Evolutionary conservation across 2,329 filamentous ascomycete genomes (phyloP).

Genomic region (Aspergillus aculeatus): DNA sequence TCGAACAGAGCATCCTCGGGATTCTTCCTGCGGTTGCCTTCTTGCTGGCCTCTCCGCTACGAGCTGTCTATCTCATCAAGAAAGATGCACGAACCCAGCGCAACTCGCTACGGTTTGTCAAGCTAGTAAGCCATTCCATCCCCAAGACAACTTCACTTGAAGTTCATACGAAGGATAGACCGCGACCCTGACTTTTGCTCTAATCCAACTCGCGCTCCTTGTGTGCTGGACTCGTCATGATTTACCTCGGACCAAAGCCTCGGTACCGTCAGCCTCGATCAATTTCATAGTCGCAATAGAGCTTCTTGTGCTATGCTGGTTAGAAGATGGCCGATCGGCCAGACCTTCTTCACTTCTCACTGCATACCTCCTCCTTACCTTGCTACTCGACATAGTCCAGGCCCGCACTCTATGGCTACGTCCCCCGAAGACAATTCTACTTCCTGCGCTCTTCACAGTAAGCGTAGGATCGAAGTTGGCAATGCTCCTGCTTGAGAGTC

Average conservation of each 20-base stretch:
- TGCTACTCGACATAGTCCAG: conserved; percentile 42
- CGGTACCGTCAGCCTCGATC: conserved; percentile 6
- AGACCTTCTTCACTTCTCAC: conserved; percentile 27
- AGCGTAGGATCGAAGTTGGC: neutral
- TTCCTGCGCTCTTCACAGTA: conserved; percentile 36
- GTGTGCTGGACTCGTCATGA: conserved; percentile 2
- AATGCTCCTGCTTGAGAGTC: neutral
- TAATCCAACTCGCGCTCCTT: conserved; percentile 14
- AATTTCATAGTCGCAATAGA: conserved; percentile 5
- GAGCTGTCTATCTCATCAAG: neutral
- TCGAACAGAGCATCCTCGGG: conserved; percentile 30
- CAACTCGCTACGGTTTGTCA: neutral
- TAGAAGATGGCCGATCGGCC: conserved; percentile 23
- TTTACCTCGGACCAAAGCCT: neutral
- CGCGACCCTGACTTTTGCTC: neutral
- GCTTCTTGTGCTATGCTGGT: conserved; percentile 9
- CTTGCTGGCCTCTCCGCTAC: neutral
- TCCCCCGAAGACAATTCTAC: conserved; percentile 13
- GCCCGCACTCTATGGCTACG: conserved; percentile 39
- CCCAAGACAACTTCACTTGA: neutral
- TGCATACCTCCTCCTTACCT: conserved; percentile 44
- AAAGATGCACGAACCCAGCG: neutral
- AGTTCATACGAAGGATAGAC: neutral
- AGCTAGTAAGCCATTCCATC: neutral
- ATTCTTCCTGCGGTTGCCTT: conserved; percentile 9